Evolutionary conservation across 805 yeast species (phyloP).

Genomic region (Metschnikowia gruessii): DNA sequence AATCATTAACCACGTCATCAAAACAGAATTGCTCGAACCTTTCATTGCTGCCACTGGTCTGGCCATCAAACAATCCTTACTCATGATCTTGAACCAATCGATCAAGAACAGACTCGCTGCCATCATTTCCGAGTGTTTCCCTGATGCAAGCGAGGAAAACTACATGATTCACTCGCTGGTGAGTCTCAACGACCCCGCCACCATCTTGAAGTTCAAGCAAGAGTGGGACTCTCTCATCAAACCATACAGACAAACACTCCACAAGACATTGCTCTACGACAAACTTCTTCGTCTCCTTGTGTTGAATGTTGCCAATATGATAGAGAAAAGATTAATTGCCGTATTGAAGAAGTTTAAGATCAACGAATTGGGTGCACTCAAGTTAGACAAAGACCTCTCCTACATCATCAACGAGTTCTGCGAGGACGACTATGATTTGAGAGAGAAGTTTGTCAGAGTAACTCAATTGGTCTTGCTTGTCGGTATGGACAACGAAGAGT

Average conservation of each 20-base stretch:
- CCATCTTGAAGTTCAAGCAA: conserved; percentile 48
- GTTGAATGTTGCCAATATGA: conserved; percentile 27
- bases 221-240: conserved; percentile 63
- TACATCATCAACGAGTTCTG: conserved; percentile 71
- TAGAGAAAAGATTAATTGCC: conserved; percentile 55
- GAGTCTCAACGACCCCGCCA: conserved; percentile 29
- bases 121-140: conserved; percentile 43
- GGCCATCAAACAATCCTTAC: conserved; percentile 36
- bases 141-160: conserved; percentile 32
- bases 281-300: conserved; percentile 51
- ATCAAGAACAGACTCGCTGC: conserved; percentile 43
- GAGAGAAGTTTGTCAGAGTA: conserved; percentile 75
- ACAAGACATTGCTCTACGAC: conserved; percentile 48
- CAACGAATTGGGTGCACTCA: conserved; percentile 80
- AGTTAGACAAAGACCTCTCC: conserved; percentile 78
- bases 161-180: conserved; percentile 31
- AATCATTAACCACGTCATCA: conserved; percentile 31
- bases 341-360: conserved; percentile 56
- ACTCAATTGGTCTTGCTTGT: conserved; percentile 82
- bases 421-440: conserved; percentile 63
- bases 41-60: conserved; percentile 28
- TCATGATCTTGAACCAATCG: conserved; percentile 48
- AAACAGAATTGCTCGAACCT: conserved; percentile 34
- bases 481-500: conserved; percentile 71
- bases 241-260: conserved; percentile 63